phyloP scores from a whole-genome alignment of 805 yeast genomes.

The Yarrowia keelungensis region DNA sequence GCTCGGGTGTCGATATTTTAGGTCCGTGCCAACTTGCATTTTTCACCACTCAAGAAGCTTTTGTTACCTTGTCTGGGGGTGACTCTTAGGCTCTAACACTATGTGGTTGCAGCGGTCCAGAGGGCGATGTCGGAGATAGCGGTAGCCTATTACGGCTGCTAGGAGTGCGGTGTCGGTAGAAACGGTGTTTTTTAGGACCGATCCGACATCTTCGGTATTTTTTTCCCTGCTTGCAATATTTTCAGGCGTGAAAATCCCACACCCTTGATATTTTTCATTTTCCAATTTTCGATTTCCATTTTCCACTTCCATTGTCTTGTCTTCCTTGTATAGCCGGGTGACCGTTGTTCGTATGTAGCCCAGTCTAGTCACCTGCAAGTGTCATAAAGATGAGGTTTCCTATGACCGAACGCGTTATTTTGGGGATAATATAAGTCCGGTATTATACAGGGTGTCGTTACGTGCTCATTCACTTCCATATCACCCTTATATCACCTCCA shows the following conservation, averaged over 20 bases:
- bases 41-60: constrained; percentile 27
- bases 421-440: no score
- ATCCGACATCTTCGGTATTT: no score
- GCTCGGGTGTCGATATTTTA: constrained; percentile 35
- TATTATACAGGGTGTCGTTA: no score
- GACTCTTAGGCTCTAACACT: constrained; percentile 24
- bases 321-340: constrained; percentile 26
- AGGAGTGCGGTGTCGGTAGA: not conserved
- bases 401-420: constrained; percentile 1
- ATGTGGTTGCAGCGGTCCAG: not conserved
- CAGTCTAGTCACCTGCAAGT: not conserved
- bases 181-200: not conserved
- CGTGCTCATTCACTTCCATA: no score
- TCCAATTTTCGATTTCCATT: no score
- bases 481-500: no score
- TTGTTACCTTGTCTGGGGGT: constrained; percentile 25
- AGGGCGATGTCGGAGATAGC: constrained; percentile 33
- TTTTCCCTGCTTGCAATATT: no score
- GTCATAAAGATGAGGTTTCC: no score
- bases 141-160: constrained; percentile 1
- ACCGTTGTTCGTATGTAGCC: constrained; percentile 24
- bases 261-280: no score
- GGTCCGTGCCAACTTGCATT: constrained; percentile 32
- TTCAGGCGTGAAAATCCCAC: no score
- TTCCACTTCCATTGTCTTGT: not conserved